Base-by-base conservation (phyloP, 78 protist genomes). In the Tieghemostelium lacteum region DNA sequence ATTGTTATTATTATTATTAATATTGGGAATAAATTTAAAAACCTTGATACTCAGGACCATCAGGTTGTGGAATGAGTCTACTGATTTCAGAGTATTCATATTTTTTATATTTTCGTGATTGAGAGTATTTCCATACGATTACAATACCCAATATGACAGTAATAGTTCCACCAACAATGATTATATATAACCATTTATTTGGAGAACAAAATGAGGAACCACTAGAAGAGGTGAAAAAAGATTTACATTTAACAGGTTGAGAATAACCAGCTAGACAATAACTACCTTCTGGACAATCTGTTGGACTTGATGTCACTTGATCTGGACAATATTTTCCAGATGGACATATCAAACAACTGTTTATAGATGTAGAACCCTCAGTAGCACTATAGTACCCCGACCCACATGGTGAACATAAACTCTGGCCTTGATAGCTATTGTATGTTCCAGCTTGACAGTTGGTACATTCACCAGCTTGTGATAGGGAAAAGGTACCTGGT, bases 21-120 rank as follows among this genome's bases (percentile, higher is more conserved):
- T n/a, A n/a, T n/a, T n/a, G n/a, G n/a, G n/a, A n/a, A n/a, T n/a
- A n/a, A n/a, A n/a, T 54, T 78, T 66, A 67, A 55, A 78, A 78
- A 29, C 88, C 88, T 29, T 76, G 76, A 78, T 78, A 78, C 55
- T 78, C 88, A 37, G 88, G 88, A 37, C 88, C 88, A 66, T 78
- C 88, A 26, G 88, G 88, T 39, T 78, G 64, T 34, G 88, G 88
- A 55, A 78, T 78, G 26, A 78, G 58, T 78, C 88, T 64, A 20
- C 64, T 72, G 1, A 70, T 65, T 40, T 78, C 88, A 45, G 39
- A 28, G 14, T 61, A n/a, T 17, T 52, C 7, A 17, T 17, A n/a
- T 39, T 78, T 31, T n/a, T 78, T 64, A 19, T 57, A 58, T 78
- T 66, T 78, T 22, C 66, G 37, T 8, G 16, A 1, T 16, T 60